These are phyloP conservation scores for Karstenula rhodostoma DNA, from an alignment of 2,329 filamentous ascomycete genomes.

Conservation along the genomic window DNA sequence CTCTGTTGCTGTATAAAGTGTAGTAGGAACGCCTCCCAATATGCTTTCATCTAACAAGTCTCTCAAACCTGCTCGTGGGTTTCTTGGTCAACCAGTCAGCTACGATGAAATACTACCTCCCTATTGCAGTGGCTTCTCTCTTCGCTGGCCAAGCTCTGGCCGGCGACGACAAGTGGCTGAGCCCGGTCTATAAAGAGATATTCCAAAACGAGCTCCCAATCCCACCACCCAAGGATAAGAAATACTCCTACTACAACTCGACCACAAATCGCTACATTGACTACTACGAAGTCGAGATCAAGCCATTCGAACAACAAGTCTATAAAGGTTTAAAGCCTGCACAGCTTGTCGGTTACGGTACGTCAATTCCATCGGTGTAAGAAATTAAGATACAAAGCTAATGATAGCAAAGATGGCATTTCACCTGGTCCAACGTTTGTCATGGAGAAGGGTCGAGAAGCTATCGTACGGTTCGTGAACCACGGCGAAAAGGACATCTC, in stretches of 20 bases:
- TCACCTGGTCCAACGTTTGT: constrained; percentile 64
- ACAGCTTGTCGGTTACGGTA: constrained; percentile 58
- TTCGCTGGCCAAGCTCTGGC: constrained; percentile 27
- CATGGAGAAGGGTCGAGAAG: constrained; percentile 59
- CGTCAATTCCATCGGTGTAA: not conserved
- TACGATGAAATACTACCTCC: constrained; percentile 27
- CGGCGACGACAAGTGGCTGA: constrained; percentile 36
- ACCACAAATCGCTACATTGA: constrained; percentile 53
- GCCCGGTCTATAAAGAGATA: constrained; percentile 49
- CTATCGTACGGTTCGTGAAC: constrained; percentile 64
- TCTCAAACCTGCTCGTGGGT: constrained; percentile 20
- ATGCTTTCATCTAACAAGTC: constrained; percentile 6
- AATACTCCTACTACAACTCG: constrained; percentile 47
- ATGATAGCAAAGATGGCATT: constrained; percentile 53
- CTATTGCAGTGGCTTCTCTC: constrained; percentile 24
- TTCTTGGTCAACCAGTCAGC: constrained; percentile 3
- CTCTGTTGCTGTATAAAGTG: constrained; percentile 19
- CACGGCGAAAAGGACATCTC: constrained; percentile 57
- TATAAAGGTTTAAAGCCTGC: constrained; percentile 52
- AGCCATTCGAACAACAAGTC: constrained; percentile 54
- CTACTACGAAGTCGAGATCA: constrained; percentile 58
- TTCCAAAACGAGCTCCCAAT: constrained; percentile 55
- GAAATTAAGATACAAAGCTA: not conserved
- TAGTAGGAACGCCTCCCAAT: constrained; percentile 6
- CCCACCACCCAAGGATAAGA: constrained; percentile 53